These are phyloP conservation scores for Pseudovirgaria hyperparasitica DNA, from an alignment of 2,329 filamentous ascomycete genomes.

Conservation along the genomic window DNA sequence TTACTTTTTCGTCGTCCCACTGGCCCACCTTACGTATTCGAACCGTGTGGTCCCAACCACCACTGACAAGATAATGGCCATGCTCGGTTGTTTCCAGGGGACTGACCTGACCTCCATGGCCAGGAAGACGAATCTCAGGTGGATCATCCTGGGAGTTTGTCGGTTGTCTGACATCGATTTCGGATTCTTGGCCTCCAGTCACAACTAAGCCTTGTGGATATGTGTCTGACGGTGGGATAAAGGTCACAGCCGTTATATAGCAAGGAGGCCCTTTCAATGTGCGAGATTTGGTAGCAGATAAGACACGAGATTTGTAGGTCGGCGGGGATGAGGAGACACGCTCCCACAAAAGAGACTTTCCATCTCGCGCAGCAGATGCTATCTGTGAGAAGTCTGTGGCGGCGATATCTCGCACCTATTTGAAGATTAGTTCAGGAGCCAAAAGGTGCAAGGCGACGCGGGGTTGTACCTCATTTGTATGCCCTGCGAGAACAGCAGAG, in stretches of 20 bases:
- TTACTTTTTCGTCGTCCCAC: constrained; percentile 63
- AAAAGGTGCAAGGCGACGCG: background rate
- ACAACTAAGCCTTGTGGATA: constrained; percentile 71
- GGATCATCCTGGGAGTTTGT: constrained; percentile 55
- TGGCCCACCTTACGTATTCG: constrained; percentile 76
- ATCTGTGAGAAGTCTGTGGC: constrained; percentile 63
- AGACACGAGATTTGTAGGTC: too few relatives aligned
- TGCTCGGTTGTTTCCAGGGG: constrained; percentile 66
- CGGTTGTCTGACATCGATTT: constrained; percentile 79
- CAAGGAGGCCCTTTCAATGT: constrained; percentile 73
- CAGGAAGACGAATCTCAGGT: constrained; percentile 73
- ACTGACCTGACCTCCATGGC: constrained; percentile 81
- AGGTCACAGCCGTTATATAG: constrained; percentile 78
- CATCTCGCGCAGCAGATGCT: constrained; percentile 82
- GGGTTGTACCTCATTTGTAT: background rate
- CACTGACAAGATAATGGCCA: constrained; percentile 68
- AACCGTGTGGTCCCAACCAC: constrained; percentile 84
- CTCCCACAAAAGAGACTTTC: constrained; percentile 78
- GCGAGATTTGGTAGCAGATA: constrained; percentile 60
- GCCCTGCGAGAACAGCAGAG: background rate
- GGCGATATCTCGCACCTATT: constrained; percentile 81
- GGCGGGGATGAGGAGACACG: constrained; percentile 53
- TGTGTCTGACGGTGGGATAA: constrained; percentile 53
- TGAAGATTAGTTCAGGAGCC: constrained; percentile 2
- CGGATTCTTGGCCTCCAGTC: constrained; percentile 80